A percentile compares a stretch with the other conserved stretches of the same genome.
These are phyloP conservation scores for Dendrobium chrysotoxum DNA, from an alignment of 106 monocot species.

Conservation along the genomic window DNA sequence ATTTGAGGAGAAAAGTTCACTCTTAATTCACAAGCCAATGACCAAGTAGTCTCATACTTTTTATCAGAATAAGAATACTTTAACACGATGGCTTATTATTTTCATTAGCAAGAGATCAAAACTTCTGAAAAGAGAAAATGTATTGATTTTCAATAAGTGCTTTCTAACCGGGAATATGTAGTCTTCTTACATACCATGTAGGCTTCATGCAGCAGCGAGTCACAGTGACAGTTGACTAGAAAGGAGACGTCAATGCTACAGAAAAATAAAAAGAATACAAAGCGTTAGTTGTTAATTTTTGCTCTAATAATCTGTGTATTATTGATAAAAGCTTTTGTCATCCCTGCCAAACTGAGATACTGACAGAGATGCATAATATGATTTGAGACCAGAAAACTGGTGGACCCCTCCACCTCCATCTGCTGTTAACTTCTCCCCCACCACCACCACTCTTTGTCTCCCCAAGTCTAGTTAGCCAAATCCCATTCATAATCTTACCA, in stretches of 20 bases:
- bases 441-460: constrained; percentile 4
- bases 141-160: too few species aligned
- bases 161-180: too few species aligned
- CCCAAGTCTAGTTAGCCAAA: constrained; percentile 1
- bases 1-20: too few species aligned
- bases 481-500: not conserved
- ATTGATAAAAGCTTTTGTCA: not conserved
- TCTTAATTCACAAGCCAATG: too few species aligned
- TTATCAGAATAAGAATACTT: too few species aligned
- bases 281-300: not conserved
- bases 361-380: not conserved
- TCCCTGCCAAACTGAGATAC: not conserved
- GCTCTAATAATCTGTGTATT: not conserved
- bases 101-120: too few species aligned
- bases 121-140: too few species aligned
- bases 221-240: not conserved
- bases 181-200: not conserved
- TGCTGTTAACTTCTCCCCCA: not conserved
- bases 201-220: not conserved
- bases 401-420: not conserved
- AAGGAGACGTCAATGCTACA: not conserved
- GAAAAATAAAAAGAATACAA: not conserved
- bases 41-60: too few species aligned
- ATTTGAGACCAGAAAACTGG: not conserved
- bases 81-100: too few species aligned